Percentiles rank a stretch among this genome's conserved stretches.
These are phyloP conservation scores for Candida odintsovae DNA, from an alignment of 805 yeast genomes.

Conservation along the genomic window DNA sequence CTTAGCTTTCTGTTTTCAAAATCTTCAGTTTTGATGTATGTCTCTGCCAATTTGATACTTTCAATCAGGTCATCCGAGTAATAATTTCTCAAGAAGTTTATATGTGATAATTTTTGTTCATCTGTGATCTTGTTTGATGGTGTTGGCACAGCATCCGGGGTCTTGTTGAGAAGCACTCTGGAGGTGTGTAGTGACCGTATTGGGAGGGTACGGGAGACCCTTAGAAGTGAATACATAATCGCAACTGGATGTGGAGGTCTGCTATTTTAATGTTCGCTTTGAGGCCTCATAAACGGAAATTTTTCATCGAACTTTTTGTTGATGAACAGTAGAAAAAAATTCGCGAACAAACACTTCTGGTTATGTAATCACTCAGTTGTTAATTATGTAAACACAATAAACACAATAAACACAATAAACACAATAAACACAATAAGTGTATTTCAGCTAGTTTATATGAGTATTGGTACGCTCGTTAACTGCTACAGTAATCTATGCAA, in stretches of 20 bases:
- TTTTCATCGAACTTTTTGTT: neutral
- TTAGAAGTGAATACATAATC: constrained; percentile 6
- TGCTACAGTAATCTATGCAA: too few species aligned
- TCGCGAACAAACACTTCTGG: neutral
- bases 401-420: too few species aligned
- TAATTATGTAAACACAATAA: too few species aligned
- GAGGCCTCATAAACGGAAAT: too few species aligned
- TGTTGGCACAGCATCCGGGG: neutral
- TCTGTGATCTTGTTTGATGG: constrained; percentile 5
- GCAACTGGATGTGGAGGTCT: neutral
- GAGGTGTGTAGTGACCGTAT: constrained; percentile 7
- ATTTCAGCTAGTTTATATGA: too few species aligned
- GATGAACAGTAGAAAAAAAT: neutral
- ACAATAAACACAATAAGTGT: too few species aligned
- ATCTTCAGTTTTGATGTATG: constrained; percentile 61
- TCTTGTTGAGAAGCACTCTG: constrained; percentile 4
- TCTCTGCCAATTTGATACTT: constrained; percentile 77
- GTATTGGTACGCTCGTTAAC: too few species aligned
- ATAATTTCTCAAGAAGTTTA: constrained; percentile 51
- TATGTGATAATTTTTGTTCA: constrained; percentile 21
- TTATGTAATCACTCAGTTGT: too few species aligned
- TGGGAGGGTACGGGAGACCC: neutral
- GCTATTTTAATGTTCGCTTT: neutral
- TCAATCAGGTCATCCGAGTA: constrained; percentile 79
- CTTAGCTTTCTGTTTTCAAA: constrained; percentile 37